A percentile compares a stretch with the other conserved stretches of the same genome.
These are phyloP conservation scores for Yamadazyma atmosphaerica DNA, from an alignment of 1,139 yeast species.

Conservation along the genomic window DNA sequence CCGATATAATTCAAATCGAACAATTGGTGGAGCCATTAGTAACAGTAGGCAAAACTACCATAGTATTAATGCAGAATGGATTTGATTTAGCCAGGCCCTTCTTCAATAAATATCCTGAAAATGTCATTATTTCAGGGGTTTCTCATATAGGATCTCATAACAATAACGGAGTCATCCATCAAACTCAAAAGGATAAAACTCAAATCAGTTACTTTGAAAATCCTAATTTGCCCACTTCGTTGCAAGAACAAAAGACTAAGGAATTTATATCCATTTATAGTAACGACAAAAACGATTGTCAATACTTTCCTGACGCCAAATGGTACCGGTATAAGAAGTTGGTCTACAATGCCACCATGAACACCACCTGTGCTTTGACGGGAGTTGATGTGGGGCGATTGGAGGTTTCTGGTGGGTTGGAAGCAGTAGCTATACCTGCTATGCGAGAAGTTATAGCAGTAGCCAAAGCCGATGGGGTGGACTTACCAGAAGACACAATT, in stretches of 20 bases:
- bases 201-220: slow-evolving; percentile 18
- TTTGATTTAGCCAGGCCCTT: slow-evolving; percentile 19
- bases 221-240: slow-evolving; percentile 5
- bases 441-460: slow-evolving; percentile 23
- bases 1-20: slow-evolving; percentile 16
- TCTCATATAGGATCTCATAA: slow-evolving; percentile 29
- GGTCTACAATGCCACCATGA: slow-evolving; percentile 35
- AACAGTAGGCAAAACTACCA: slow-evolving; percentile 18
- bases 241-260: slow-evolving; percentile 6
- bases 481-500: slow-evolving; percentile 12
- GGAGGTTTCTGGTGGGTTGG: slow-evolving; percentile 6
- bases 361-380: slow-evolving; percentile 34
- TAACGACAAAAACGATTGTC: slow-evolving; percentile 15
- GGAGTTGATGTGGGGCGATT: slow-evolving; percentile 28
- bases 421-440: slow-evolving; percentile 18
- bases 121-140: slow-evolving; percentile 24
- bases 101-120: slow-evolving; percentile 20
- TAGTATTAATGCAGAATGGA: slow-evolving; percentile 34
- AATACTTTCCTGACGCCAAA: slow-evolving; percentile 20
- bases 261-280: slow-evolving; percentile 26
- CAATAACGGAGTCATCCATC: slow-evolving; percentile 17
- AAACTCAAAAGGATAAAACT: slow-evolving; percentile 33
- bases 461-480: slow-evolving; percentile 24
- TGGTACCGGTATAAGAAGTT: slow-evolving; percentile 33
- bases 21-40: slow-evolving; percentile 6